These are phyloP conservation scores for Cicer bijugum DNA, from an alignment of 306 rosid genomes.

Conservation along the genomic window DNA sequence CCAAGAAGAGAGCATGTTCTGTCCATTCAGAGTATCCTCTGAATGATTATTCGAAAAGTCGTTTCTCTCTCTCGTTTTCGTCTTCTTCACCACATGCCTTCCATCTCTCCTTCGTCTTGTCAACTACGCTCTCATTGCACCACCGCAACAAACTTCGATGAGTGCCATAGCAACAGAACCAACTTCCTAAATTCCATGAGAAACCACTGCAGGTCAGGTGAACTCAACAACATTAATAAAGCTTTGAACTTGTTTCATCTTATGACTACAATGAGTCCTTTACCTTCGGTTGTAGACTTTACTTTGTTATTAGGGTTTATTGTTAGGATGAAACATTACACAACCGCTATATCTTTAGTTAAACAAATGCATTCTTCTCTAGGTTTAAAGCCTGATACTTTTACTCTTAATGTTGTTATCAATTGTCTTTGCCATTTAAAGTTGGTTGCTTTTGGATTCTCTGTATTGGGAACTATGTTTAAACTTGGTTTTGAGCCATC, in stretches of 20 bases:
- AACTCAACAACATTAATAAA: constrained; percentile 22
- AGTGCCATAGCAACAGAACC: constrained; percentile 4
- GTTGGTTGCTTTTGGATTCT: constrained; percentile 44
- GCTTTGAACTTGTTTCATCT: constrained; percentile 43
- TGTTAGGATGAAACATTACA: constrained; percentile 47
- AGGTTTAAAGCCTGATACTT: constrained; percentile 37
- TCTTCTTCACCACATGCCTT: background rate
- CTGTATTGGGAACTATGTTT: constrained; percentile 46
- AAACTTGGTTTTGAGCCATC: constrained; percentile 52
- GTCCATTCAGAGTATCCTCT: background rate
- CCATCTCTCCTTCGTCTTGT: background rate
- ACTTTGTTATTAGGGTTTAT: constrained; percentile 44
- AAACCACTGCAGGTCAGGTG: constrained; percentile 38
- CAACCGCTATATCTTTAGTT: constrained; percentile 40
- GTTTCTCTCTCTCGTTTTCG: background rate
- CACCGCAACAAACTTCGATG: background rate
- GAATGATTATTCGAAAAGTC: background rate
- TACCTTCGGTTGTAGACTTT: constrained; percentile 50
- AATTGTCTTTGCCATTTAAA: constrained; percentile 48
- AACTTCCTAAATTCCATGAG: constrained; percentile 44
- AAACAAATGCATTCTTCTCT: constrained; percentile 40
- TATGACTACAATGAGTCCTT: constrained; percentile 44
- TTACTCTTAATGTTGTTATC: constrained; percentile 43
- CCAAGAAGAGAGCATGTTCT: too few relatives aligned
- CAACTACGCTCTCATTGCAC: constrained; percentile 8